These are phyloP conservation scores for Pharus latifolius DNA, from an alignment of 176 grass and related monocot species.

Conservation along the genomic window DNA sequence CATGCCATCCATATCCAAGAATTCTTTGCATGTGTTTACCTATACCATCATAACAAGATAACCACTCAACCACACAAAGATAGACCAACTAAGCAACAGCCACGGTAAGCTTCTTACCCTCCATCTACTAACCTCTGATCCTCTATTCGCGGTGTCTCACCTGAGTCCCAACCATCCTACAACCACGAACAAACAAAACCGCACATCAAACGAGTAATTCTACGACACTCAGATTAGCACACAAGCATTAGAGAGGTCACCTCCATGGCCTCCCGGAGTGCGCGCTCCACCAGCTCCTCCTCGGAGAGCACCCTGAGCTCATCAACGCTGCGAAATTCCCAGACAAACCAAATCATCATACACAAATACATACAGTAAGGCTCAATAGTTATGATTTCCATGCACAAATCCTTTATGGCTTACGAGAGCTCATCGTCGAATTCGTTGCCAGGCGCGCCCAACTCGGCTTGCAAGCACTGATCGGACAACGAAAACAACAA, in stretches of 20 bases:
- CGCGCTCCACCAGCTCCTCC: slow-evolving; percentile 66
- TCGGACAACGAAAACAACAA: background rate
- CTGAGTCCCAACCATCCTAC: slow-evolving; percentile 15
- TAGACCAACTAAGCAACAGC: background rate
- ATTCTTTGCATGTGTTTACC: background rate
- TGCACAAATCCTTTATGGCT: too few relatives aligned
- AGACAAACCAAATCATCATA: background rate
- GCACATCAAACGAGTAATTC: background rate
- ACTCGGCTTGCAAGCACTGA: slow-evolving; percentile 52
- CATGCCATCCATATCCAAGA: slow-evolving; percentile 3
- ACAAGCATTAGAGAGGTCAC: slow-evolving; percentile 8
- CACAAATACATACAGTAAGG: background rate
- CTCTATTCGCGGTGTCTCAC: background rate
- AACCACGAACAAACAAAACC: background rate
- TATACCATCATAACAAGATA: slow-evolving; percentile 24
- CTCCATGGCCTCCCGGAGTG: slow-evolving; percentile 59
- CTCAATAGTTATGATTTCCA: too few relatives aligned
- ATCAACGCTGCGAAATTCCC: slow-evolving; percentile 43
- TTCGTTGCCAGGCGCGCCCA: slow-evolving; percentile 30
- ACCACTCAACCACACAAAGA: slow-evolving; percentile 10
- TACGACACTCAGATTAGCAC: background rate
- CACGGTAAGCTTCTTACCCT: slow-evolving; percentile 20
- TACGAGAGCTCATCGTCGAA: slow-evolving; percentile 68
- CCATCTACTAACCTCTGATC: slow-evolving; percentile 23
- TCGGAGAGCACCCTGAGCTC: slow-evolving; percentile 69